Base-by-base conservation (phyloP, 2,329 filamentous ascomycete genomes). In the Sarocladium kiliense region DNA sequence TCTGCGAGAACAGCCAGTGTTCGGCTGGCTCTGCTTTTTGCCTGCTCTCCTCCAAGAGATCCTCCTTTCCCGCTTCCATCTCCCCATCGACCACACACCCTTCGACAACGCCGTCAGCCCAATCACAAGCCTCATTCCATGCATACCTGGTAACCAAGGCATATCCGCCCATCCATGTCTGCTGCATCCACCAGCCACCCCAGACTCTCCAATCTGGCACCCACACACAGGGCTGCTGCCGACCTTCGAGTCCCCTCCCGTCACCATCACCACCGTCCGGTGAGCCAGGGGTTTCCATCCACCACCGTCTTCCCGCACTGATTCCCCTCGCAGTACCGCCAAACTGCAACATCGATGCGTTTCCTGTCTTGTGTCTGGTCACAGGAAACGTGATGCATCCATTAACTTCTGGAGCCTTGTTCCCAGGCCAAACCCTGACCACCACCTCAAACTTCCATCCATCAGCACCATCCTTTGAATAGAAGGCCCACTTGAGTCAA, bases 141-240 rank as follows among this genome's bases (percentile, higher is more conserved):
- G 47, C 47, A 51, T 34, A 51, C 47, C 30, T 36, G n/a, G 47
- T 36, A 47, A 21, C 18, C 44, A 21, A 25, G 47, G n/a, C 47
- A 36, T 51, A 51, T 51, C 30, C 47, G 47, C n/a, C 26, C 11
- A 51, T 51, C 47, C 47, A 32, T 51, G 47, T 51, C 47, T 5
- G 18, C 39, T 44, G 19, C 27, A 51, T 10, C 47, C 27, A 51
- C 47, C 21, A 51, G 47, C 26, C 47, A 49, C 47, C 47, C 47
- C 47, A 25, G 47, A 51, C 47, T 36, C 47, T 51, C 30, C 47
- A 27, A 32, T 27, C 47, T 51, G 18, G 26, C 26, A 36, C 44
- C 44, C 44, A 47, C 44, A 47, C 44, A 51, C 47, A 51, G 26
- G 47, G 47, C 47, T 51, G 47, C 19, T 18, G 27, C 27, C 19